Conservation (phyloP, 2,329 filamentous ascomycete species). For the Claviceps sorghi region DNA sequence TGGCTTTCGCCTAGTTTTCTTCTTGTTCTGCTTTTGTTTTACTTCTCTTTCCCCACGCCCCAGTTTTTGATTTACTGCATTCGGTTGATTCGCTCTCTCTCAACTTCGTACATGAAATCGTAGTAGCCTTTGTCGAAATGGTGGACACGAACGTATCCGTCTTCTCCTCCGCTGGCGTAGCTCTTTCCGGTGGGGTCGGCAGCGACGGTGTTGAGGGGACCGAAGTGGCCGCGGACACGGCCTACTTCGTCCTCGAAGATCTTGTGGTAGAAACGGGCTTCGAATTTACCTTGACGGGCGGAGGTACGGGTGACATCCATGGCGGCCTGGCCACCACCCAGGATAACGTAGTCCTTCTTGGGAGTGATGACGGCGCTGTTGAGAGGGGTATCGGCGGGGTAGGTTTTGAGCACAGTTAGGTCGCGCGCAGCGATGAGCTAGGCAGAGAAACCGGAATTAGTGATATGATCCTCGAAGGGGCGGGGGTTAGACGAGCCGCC, state of each 20-base stretch:
- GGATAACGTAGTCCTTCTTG: conserved; percentile 95
- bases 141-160: conserved; percentile 95
- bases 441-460: neutral
- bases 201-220: conserved; percentile 90
- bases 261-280: conserved; percentile 99
- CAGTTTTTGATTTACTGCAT: conserved; percentile 16
- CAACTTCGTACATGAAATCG: conserved; percentile 97
- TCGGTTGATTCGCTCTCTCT: conserved; percentile 57
- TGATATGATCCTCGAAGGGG: neutral
- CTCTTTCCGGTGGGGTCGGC: conserved; percentile 81
- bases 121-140: conserved; percentile 98
- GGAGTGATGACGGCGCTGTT: conserved; percentile 90
- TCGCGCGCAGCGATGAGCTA: conserved; percentile 72
- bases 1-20: neutral
- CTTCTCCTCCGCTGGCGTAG: conserved; percentile 92
- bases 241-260: conserved; percentile 98
- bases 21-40: neutral
- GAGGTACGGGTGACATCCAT: conserved; percentile 97
- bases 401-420: conserved; percentile 87
- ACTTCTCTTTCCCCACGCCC: neutral
- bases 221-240: conserved; percentile 92
- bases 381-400: conserved; percentile 79
- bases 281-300: conserved; percentile 94
- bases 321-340: conserved; percentile 93
- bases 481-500: neutral